Evolutionary conservation across 116 monocot species (phyloP), one percentile per base, ranked within the genome.

Genomic region (Thalassia testudinum): DNA sequence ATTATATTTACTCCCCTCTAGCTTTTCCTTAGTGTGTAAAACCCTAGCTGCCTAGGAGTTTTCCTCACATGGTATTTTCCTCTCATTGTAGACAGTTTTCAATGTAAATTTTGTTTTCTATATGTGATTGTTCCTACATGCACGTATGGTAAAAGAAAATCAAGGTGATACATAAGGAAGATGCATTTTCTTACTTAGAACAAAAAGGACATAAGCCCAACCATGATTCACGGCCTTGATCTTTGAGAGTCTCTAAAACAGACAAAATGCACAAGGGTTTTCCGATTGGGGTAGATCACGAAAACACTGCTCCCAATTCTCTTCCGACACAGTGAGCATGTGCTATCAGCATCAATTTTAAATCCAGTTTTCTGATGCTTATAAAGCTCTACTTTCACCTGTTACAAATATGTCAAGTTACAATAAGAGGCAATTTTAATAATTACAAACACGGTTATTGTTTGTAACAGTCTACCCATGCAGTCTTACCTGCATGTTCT

Each of bases 181-280:
- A n/a, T n/a, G n/a, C n/a, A n/a, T n/a, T n/a, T n/a, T n/a, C n/a
- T n/a, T n/a, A n/a, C n/a, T n/a, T n/a, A n/a, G n/a, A n/a, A n/a
- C n/a, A n/a, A n/a, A n/a, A n/a, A n/a, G n/a, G n/a, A n/a, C n/a
- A n/a, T n/a, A n/a, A n/a, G n/a, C n/a, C n/a, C n/a, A n/a, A n/a
- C n/a, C n/a, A n/a, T n/a, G n/a, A n/a, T n/a, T 73, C 34, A 73
- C 61, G 64, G 73, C 56, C 61, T 80, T 75, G 43, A 78, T 71
- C 51, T 86, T 73, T 99, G 86, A 1, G 83, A 74, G 25, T 92
- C 83, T 55, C 80, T 72, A 60, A 86, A 86, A 83, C 99, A 99
- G 64, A 90, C 75, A 74, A 99, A 99, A 70, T 99, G 99, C 27
- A 91, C 91, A 45, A 99, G 64, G 19, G 86, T 99, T 70, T 86